Base-by-base conservation (phyloP, 495 filamentous ascomycete species). In the Trichocladium antarcticum region DNA sequence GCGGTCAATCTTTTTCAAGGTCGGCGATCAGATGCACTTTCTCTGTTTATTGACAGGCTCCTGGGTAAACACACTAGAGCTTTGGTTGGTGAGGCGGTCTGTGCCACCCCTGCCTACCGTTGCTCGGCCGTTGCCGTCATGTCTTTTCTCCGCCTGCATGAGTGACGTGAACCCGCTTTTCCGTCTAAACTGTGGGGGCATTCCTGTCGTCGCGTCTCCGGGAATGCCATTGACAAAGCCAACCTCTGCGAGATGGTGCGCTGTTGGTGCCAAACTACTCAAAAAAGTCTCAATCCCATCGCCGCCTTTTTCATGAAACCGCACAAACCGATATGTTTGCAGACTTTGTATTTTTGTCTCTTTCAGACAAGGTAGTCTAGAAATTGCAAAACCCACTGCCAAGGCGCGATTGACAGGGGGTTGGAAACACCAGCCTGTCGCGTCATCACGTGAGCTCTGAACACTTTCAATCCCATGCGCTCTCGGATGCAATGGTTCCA, bases 41-140 rank as follows among this genome's bases (percentile, higher is more conserved):
- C 38, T 61, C 51, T 62, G 54, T 62, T 57, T 57, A 55, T 61
- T 51, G 59, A 55, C 48, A 54, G 20, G 14, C 22, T 24, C 6
- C 24, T 20, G 14, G 36, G 54, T 57, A 59, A 59, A 59, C 54
- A 62, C 31, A 37, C 20, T 21, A 27, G 17, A 20, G 43, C 29
- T 31, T 17, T 19, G 10, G 20, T 28, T 22, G 22, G 27, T 3
- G 16, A 11, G 21, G n/a, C 50, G 49, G 54, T 39, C 49, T 43
- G 54, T 57, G 54, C 59, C 35, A 29, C 24, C 53, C 50, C 41
- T 50, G 53, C 15, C 40, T 7, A 19, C 43, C 35, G 38, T 49
- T 40, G 22, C 34, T 45, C 19, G 35, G 54, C 56, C 38, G 49
- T 55, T 57, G 42, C 55, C 50, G 43, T 37, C 37, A 53, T 50